A percentile compares a stretch with the other conserved stretches of the same genome.
These are phyloP conservation scores for Candida sp. DNA, from an alignment of 1,139 yeast species.

Conservation along the genomic window DNA sequence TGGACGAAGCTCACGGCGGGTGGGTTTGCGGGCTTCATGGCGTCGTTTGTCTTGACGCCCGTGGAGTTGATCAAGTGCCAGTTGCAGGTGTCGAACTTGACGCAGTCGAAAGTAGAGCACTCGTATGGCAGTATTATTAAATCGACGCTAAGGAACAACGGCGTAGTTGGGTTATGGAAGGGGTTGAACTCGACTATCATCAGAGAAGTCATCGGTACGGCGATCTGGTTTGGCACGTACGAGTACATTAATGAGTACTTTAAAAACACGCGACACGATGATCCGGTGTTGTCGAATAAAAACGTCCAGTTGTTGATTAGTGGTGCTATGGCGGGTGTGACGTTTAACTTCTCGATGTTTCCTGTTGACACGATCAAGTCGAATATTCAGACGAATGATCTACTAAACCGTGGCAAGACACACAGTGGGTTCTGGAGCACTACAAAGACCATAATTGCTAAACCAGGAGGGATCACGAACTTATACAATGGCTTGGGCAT, in stretches of 20 bases:
- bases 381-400: slow-evolving; percentile 73
- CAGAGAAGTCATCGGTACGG: slow-evolving; percentile 89
- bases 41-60: slow-evolving; percentile 88
- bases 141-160: slow-evolving; percentile 51
- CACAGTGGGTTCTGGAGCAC: slow-evolving; percentile 37
- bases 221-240: slow-evolving; percentile 94
- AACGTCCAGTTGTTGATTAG: slow-evolving; percentile 64
- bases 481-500: slow-evolving; percentile 88
- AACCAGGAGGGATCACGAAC: slow-evolving; percentile 62
- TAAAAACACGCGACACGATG: slow-evolving; percentile 19
- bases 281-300: slow-evolving; percentile 29
- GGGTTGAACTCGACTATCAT: slow-evolving; percentile 87
- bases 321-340: slow-evolving; percentile 88
- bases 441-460: slow-evolving; percentile 32
- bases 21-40: slow-evolving; percentile 80
- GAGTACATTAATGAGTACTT: slow-evolving; percentile 56
- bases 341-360: slow-evolving; percentile 78
- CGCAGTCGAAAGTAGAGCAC: slow-evolving; percentile 3
- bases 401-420: slow-evolving; percentile 18
- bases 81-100: slow-evolving; percentile 73
- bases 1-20: slow-evolving; percentile 63
- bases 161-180: slow-evolving; percentile 68
- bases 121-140: slow-evolving; percentile 38
- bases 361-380: slow-evolving; percentile 94
- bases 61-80: slow-evolving; percentile 88